Conservation (phyloP, 2,329 filamentous ascomycete species). For the Cladorrhinum sp. region DNA sequence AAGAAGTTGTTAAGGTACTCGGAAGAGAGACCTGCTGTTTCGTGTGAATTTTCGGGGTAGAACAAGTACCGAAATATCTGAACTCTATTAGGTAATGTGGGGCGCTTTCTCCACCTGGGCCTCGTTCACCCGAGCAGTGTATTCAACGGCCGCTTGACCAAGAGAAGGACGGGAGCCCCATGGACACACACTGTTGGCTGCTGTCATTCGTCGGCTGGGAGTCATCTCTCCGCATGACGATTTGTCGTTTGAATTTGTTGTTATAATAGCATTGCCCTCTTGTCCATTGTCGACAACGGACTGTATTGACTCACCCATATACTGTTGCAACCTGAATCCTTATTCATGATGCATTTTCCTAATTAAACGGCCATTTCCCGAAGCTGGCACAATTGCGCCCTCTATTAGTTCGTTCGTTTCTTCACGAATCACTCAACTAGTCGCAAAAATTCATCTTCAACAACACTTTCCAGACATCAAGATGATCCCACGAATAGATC, state of each 20-base stretch:
- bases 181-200: background rate
- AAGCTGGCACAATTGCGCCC: background rate
- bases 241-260: background rate
- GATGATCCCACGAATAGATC: constrained; percentile 41
- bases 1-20: background rate
- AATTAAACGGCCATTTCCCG: background rate
- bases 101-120: background rate
- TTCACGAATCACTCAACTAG: background rate
- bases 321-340: background rate
- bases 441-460: constrained; percentile 2
- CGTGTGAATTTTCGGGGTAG: background rate
- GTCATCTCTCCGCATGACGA: background rate
- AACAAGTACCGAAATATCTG: background rate
- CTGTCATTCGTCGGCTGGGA: background rate
- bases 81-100: background rate
- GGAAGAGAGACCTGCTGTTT: background rate
- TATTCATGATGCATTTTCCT: constrained; percentile 11
- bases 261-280: background rate
- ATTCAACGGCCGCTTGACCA: background rate
- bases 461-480: constrained; percentile 28
- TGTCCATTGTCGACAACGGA: background rate
- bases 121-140: too few relatives aligned
- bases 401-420: too few relatives aligned
- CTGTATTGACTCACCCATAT: background rate
- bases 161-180: background rate